Conservation (phyloP, 1,284 basidiomycete species). For the Microbotryomycetes sp. region DNA sequence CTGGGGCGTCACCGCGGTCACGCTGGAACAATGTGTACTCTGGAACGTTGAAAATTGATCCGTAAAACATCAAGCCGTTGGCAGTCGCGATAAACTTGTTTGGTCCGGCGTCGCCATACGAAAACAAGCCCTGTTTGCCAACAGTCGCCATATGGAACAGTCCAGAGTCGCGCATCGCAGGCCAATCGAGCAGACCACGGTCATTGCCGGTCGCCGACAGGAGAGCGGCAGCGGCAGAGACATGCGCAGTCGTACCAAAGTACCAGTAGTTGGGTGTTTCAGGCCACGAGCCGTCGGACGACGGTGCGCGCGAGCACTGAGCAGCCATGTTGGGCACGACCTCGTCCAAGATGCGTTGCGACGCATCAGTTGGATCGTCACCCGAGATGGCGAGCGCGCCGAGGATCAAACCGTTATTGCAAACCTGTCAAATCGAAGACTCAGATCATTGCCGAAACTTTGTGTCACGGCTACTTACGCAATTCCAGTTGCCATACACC, state of each 20-base stretch:
- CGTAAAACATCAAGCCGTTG: constrained; percentile 63
- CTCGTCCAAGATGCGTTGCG: constrained; percentile 55
- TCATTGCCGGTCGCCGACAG: constrained; percentile 75
- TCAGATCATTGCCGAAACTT: no score
- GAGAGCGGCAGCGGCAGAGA: constrained; percentile 78
- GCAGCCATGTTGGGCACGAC: constrained; percentile 65
- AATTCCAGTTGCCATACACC: constrained; percentile 83
- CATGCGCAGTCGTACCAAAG: constrained; percentile 67
- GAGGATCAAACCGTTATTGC: constrained; percentile 82
- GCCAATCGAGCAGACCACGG: constrained; percentile 65
- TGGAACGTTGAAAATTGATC: constrained; percentile 53
- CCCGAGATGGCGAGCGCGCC: constrained; percentile 81
- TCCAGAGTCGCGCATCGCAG: constrained; percentile 65
- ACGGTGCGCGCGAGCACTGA: constrained; percentile 60
- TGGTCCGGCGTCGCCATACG: constrained; percentile 86
- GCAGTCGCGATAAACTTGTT: constrained; percentile 85
- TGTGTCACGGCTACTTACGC: constrained; percentile 46
- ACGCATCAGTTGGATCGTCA: constrained; percentile 69
- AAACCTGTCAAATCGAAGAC: constrained; percentile 37
- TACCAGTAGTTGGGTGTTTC: constrained; percentile 92
- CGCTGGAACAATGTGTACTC: constrained; percentile 80
- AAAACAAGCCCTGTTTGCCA: constrained; percentile 78
- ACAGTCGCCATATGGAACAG: constrained; percentile 81
- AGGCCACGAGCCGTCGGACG: constrained; percentile 80
- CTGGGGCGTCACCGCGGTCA: constrained; percentile 73